These are phyloP conservation scores for Boletus mariae DNA, from an alignment of 1,284 basidiomycete species.

Conservation along the genomic window DNA sequence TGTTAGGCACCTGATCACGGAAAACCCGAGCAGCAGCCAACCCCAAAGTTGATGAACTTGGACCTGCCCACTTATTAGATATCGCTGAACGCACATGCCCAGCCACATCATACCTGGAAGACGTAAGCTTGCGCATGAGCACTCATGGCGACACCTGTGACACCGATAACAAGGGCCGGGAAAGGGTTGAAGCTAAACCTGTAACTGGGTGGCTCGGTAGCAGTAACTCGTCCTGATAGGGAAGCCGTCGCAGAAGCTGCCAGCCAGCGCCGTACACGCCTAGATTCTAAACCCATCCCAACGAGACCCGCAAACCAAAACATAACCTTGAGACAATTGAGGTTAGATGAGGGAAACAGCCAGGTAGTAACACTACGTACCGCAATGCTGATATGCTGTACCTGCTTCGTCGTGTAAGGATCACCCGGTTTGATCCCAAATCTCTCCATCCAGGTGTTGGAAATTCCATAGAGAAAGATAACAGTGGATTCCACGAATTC, in stretches of 20 bases:
- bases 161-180: conserved; percentile 88
- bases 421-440: conserved; percentile 80
- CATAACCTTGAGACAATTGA: conserved; percentile 53
- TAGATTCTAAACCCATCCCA: conserved; percentile 89
- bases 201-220: conserved; percentile 71
- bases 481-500: conserved; percentile 87
- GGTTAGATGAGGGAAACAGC: not conserved
- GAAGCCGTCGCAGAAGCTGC: conserved; percentile 53
- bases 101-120: conserved; percentile 57
- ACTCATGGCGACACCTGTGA: conserved; percentile 95
- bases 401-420: conserved; percentile 88
- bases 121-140: conserved; percentile 89
- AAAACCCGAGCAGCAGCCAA: conserved; percentile 80
- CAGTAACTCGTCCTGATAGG: conserved; percentile 33
- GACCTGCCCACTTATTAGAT: conserved; percentile 43
- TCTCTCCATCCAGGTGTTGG: conserved; percentile 97
- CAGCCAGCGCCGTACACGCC: conserved; percentile 65
- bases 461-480: conserved; percentile 87
- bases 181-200: conserved; percentile 88
- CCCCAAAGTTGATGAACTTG: conserved; percentile 93
- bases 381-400: conserved; percentile 95
- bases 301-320: conserved; percentile 93
- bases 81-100: not conserved
- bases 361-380: conserved; percentile 40
- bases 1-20: conserved; percentile 76